phyloP scores from a whole-genome alignment of 306 rosid species.

The Clitoria ternatea region DNA sequence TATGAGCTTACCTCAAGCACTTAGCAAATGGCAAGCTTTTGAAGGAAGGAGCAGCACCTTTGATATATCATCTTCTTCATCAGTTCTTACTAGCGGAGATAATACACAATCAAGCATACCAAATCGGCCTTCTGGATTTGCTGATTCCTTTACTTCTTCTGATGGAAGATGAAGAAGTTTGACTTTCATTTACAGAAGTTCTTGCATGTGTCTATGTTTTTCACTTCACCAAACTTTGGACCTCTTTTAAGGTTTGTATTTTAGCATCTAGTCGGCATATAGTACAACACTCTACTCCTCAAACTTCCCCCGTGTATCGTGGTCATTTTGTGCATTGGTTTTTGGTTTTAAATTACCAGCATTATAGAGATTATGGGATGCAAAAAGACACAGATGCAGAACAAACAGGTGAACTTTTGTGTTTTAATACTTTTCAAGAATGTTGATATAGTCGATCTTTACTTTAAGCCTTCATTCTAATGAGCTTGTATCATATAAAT shows the following conservation, averaged over 20 bases:
- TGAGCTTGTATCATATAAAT: background rate
- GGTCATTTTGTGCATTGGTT: background rate
- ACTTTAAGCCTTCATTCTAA: background rate
- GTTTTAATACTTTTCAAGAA: background rate
- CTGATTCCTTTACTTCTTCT: conserved; percentile 45
- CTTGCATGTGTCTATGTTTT: background rate
- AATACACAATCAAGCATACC: conserved; percentile 71
- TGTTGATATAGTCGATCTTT: background rate
- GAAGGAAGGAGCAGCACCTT: conserved; percentile 46
- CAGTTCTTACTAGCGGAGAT: conserved; percentile 34
- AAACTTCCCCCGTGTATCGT: background rate
- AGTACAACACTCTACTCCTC: background rate
- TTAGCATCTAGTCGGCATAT: background rate
- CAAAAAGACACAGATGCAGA: background rate
- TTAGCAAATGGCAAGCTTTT: conserved; percentile 57
- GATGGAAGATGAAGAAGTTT: conserved; percentile 64
- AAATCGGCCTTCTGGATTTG: conserved; percentile 56
- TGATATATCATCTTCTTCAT: conserved; percentile 36
- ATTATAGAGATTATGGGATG: background rate
- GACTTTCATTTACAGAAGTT: background rate
- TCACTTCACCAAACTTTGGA: background rate
- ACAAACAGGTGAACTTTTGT: background rate
- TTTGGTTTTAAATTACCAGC: background rate
- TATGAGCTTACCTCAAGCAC: conserved; percentile 52
- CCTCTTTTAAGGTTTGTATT: conserved; percentile 1